phyloP scores from a whole-genome alignment of 139 green algal species.

The Eudorina sp. region DNA sequence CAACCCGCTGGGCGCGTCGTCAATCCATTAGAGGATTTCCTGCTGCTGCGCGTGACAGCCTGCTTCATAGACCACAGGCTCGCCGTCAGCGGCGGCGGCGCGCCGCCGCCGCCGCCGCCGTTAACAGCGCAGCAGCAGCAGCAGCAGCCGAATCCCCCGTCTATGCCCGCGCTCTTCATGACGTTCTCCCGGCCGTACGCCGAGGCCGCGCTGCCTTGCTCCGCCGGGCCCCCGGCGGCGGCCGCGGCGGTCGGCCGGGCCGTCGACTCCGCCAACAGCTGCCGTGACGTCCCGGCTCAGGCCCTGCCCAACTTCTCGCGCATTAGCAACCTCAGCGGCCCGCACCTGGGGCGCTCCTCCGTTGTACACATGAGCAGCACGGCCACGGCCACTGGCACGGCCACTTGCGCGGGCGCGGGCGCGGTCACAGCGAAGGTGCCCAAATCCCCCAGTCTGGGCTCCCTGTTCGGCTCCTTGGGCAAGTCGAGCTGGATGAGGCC shows the following conservation, averaged over 20 bases:
- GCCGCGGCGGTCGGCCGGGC: background rate
- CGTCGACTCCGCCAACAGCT: background rate
- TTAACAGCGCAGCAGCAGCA: background rate
- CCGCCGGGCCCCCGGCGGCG: too few relatives aligned
- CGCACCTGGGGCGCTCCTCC: background rate
- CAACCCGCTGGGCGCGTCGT: background rate
- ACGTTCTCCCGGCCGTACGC: slow-evolving; percentile 23
- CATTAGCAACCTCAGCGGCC: background rate
- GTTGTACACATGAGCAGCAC: too few relatives aligned
- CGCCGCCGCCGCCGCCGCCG: background rate
- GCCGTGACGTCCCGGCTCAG: background rate
- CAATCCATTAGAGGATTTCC: slow-evolving; percentile 33
- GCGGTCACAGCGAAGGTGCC: background rate
- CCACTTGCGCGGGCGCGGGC: background rate
- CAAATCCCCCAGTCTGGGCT: slow-evolving; percentile 2
- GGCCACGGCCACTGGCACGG: too few relatives aligned
- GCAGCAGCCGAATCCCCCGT: background rate
- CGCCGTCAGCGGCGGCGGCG: background rate
- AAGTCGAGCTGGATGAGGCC: background rate
- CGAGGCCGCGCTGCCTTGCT: background rate
- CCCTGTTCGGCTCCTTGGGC: background rate
- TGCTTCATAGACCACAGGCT: slow-evolving; percentile 16
- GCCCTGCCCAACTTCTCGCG: background rate
- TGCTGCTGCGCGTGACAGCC: background rate
- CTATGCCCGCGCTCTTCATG: slow-evolving; percentile 35